phyloP scores from a whole-genome alignment of 345 rosid genomes.

The Hibiscus mutabilis region DNA sequence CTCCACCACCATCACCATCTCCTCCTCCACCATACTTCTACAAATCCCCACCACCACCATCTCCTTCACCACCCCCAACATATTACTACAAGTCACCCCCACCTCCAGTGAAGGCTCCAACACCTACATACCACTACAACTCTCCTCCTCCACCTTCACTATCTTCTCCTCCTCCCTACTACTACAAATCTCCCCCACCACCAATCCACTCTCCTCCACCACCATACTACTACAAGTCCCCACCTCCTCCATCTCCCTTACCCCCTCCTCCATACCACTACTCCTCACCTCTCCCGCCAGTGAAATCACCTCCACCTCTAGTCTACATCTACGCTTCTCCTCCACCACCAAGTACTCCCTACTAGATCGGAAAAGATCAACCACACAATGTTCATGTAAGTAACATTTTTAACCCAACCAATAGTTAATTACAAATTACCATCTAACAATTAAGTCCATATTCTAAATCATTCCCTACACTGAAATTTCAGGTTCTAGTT shows the following conservation, averaged over 20 bases:
- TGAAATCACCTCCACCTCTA: constrained; percentile 26
- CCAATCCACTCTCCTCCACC: not conserved
- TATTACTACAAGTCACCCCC: constrained; percentile 4
- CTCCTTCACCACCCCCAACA: constrained; percentile 23
- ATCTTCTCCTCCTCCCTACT: not conserved
- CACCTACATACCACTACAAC: constrained; percentile 26
- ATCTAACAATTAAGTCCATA: not conserved
- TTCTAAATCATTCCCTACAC: not conserved
- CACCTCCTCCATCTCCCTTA: constrained; percentile 27
- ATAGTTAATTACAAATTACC: not conserved
- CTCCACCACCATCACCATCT: constrained; percentile 4
- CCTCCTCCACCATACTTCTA: constrained; percentile 9
- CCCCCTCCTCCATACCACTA: constrained; percentile 32
- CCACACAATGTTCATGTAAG: constrained; percentile 29
- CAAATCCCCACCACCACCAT: not conserved
- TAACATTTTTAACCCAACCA: not conserved
- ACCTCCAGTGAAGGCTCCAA: constrained; percentile 12
- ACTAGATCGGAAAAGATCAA: constrained; percentile 28
- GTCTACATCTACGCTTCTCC: constrained; percentile 29
- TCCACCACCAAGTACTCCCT: constrained; percentile 35
- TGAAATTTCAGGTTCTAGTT: constrained; percentile 45
- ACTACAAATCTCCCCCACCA: constrained; percentile 15
- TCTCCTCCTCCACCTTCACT: constrained; percentile 25
- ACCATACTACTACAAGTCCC: constrained; percentile 21
- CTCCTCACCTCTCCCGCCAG: constrained; percentile 27